phyloP scores from a whole-genome alignment of 169 alveolate genomes.

The Theileria orientalis region DNA sequence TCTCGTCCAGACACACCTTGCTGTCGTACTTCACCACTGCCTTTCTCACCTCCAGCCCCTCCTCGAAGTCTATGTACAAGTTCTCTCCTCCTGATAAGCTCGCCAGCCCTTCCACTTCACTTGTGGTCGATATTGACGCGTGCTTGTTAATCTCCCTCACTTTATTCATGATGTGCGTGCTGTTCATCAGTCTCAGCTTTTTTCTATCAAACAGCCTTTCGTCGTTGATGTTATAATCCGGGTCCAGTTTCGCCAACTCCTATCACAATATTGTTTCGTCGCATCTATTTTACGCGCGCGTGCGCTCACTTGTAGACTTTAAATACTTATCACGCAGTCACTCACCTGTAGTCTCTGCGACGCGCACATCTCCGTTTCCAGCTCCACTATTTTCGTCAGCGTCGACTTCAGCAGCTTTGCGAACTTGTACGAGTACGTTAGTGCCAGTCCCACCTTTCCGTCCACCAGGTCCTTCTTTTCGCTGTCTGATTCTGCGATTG shows the following conservation, averaged over 20 bases:
- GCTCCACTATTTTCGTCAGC: conserved; percentile 36
- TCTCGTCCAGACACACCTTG: background rate
- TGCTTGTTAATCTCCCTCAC: background rate
- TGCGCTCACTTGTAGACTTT: too few relatives aligned
- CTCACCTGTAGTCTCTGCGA: conserved; percentile 59
- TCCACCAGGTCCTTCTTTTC: conserved; percentile 13
- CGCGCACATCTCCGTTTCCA: conserved; percentile 55
- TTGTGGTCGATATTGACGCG: background rate
- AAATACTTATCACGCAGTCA: background rate
- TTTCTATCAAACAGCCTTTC: conserved; percentile 1
- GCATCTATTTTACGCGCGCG: too few relatives aligned
- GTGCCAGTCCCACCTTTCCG: conserved; percentile 50
- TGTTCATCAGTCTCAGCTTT: background rate
- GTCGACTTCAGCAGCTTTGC: conserved; percentile 38
- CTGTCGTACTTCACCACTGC: conserved; percentile 10
- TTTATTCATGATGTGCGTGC: background rate
- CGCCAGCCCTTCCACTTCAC: background rate
- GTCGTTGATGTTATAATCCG: conserved; percentile 13
- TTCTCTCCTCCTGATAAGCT: background rate
- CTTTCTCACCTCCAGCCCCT: background rate
- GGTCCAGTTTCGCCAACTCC: conserved; percentile 23
- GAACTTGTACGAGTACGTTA: conserved; percentile 50
- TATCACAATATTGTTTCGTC: too few relatives aligned
- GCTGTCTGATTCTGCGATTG: too few relatives aligned
- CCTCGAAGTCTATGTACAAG: background rate